phyloP scores from a whole-genome alignment of 2,329 filamentous ascomycete genomes.

The Colletotrichum tropicicola region DNA sequence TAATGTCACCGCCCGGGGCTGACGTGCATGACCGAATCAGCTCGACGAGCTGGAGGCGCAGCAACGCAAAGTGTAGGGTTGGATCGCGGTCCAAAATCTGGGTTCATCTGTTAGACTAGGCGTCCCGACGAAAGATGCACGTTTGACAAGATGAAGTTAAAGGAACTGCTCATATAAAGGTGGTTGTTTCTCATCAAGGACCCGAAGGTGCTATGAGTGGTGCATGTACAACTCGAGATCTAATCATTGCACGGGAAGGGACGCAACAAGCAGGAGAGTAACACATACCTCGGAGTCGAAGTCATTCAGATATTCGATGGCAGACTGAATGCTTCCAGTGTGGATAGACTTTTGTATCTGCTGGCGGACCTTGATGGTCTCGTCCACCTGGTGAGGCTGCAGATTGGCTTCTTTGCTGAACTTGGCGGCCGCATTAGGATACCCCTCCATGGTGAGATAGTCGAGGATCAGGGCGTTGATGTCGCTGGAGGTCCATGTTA shows the following conservation, averaged over 20 bases:
- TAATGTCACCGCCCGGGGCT: conserved; percentile 75
- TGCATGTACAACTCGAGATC: conserved; percentile 93
- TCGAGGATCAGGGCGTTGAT: conserved; percentile 96
- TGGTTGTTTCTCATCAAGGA: conserved; percentile 90
- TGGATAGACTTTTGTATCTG: conserved; percentile 88
- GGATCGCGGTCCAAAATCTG: conserved; percentile 89
- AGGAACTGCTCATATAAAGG: conserved; percentile 52
- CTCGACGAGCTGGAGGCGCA: conserved; percentile 93
- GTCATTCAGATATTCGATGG: conserved; percentile 89
- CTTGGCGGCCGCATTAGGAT: conserved; percentile 89
- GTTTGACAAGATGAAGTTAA: conserved; percentile 13
- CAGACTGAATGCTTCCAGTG: conserved; percentile 82
- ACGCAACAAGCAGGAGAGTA: conserved; percentile 10
- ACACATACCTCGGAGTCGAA: conserved; percentile 85
- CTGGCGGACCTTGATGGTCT: conserved; percentile 80
- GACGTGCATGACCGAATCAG: conserved; percentile 82
- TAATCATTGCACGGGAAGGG: conserved; percentile 79
- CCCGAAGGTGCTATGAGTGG: conserved; percentile 95
- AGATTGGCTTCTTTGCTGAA: conserved; percentile 96
- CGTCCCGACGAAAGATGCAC: neutral
- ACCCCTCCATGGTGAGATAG: conserved; percentile 95
- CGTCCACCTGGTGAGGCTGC: conserved; percentile 74
- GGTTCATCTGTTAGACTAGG: conserved; percentile 37
- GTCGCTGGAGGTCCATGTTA: conserved; percentile 68
- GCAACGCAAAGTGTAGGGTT: conserved; percentile 85